Evolutionary conservation across 345 rosid species (phyloP).

Genomic region (Salix dunnii): DNA sequence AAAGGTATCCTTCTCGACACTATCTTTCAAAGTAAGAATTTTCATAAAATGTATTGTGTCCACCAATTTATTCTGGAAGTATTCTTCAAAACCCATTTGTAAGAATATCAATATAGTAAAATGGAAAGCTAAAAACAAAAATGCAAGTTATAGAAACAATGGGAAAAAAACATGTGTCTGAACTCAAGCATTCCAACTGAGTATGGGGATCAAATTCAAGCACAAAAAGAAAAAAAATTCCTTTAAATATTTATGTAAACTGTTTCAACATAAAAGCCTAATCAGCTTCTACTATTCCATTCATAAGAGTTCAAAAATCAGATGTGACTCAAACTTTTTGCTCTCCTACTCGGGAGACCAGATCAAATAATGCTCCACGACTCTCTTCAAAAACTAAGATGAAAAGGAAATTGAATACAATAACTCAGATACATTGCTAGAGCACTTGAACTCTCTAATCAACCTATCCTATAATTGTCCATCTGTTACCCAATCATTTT

Average conservation of each 20-base stretch:
- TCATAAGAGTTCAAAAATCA: background rate
- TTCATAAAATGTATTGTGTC: slow-evolving; percentile 99
- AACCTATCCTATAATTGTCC: background rate
- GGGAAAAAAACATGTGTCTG: background rate
- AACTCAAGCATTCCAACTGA: background rate
- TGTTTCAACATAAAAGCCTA: background rate
- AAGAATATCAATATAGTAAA: background rate
- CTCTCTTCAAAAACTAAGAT: background rate
- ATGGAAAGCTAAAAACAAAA: background rate
- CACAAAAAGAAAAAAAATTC: background rate
- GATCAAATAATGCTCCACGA: background rate
- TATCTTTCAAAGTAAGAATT: slow-evolving; percentile 89
- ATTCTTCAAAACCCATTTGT: slow-evolving; percentile 54
- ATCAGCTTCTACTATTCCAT: background rate
- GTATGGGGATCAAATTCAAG: background rate
- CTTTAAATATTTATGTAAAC: background rate
- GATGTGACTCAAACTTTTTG: background rate
- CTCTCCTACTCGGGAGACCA: background rate
- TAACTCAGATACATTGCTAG: background rate
- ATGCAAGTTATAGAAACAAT: background rate
- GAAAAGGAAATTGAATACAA: background rate
- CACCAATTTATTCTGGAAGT: slow-evolving; percentile 98
- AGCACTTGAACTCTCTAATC: background rate
- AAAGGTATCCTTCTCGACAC: slow-evolving; percentile 92
- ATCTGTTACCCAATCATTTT: background rate